Evolutionary conservation across 164 flowering plant species (phyloP), one percentile per base, ranked within the genome.

Genomic region (Umbilicus rupestris): DNA sequence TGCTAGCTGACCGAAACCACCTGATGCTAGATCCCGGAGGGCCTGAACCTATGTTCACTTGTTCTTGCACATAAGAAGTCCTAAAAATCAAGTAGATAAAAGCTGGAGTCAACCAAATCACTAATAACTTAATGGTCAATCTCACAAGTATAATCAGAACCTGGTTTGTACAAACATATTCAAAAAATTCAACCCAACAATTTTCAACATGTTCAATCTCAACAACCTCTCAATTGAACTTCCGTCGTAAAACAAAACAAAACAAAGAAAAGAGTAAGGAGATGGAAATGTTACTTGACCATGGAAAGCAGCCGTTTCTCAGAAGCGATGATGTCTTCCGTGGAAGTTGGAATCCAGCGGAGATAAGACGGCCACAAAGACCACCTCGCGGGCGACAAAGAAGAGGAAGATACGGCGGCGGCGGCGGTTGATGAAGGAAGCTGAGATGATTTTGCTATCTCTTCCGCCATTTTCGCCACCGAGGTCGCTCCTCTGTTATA

Each of bases 271-370:
- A 20, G 5, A 14, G n/a, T 28, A 58, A 50, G 41, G 62, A 66
- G 49, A 41, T 60, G 46, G 57, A 67, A 39, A 39, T 33, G 57
- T 1, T 78, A 89, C 97, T 81, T 89, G 87, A 89, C 82, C 2
- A 86, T 33, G 42, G 98, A 90, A 70, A 93, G 95, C n/a, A 94
- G 96, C 46, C 97, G 93, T 66, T 89, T 86, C 73, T 94, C 96
- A 71, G 97, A 78, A 68, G 86, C 87, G 68, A 93, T 85, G 75
- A 89, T 87, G 60, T 78, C 87, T 49, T 83, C 85, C 69, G 86
- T 86, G 24, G 98, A 93, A 42, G 96, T 87, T 8, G 98, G 98
- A 28, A 93, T 84, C 98, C 98, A 90, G 1, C 97, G 87, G 65
- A 93, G 79, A 33, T 82, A 52, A 14, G 90, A 79, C 3, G 96